phyloP scores from a whole-genome alignment of 257 asterid genomes.

The Ajuga chamaepitys region DNA sequence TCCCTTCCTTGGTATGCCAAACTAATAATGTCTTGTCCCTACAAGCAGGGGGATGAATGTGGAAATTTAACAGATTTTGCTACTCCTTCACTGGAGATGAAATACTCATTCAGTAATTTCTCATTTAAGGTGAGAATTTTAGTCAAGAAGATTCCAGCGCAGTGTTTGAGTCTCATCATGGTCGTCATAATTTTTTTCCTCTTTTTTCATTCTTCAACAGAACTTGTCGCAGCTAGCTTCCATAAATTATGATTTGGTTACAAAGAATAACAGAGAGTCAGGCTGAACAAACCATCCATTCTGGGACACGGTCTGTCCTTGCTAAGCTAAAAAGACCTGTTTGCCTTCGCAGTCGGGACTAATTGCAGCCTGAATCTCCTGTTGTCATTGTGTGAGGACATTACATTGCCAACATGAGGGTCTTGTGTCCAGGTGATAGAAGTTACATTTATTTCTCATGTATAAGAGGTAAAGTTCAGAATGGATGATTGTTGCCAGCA shows the following conservation, averaged over 20 bases:
- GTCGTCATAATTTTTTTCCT: background rate
- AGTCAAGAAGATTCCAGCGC: background rate
- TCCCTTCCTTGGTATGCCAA: background rate
- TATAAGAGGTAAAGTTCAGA: background rate
- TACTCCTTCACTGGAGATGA: slow-evolving; percentile 44
- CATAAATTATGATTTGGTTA: slow-evolving; percentile 69
- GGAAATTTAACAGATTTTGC: slow-evolving; percentile 68
- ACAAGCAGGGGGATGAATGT: slow-evolving; percentile 77
- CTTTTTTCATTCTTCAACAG: slow-evolving; percentile 25
- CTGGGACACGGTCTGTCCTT: background rate
- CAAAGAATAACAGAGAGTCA: slow-evolving; percentile 54
- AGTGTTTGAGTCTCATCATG: background rate
- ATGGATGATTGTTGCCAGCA: background rate
- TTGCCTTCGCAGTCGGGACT: slow-evolving; percentile 8
- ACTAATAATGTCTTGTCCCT: slow-evolving; percentile 12
- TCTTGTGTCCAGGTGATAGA: slow-evolving; percentile 12
- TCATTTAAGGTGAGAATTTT: slow-evolving; percentile 70
- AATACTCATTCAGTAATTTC: slow-evolving; percentile 86
- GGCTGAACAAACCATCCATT: slow-evolving; percentile 22
- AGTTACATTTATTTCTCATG: background rate
- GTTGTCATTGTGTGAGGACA: slow-evolving; percentile 2
- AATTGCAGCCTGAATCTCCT: slow-evolving; percentile 3
- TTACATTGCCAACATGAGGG: background rate
- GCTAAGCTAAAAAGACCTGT: slow-evolving; percentile 7
- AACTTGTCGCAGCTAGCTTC: slow-evolving; percentile 87